A percentile compares a stretch with the other conserved stretches of the same genome.
These are phyloP conservation scores for Verbascum thapsus DNA, from an alignment of 257 asterid species.

Conservation along the genomic window DNA sequence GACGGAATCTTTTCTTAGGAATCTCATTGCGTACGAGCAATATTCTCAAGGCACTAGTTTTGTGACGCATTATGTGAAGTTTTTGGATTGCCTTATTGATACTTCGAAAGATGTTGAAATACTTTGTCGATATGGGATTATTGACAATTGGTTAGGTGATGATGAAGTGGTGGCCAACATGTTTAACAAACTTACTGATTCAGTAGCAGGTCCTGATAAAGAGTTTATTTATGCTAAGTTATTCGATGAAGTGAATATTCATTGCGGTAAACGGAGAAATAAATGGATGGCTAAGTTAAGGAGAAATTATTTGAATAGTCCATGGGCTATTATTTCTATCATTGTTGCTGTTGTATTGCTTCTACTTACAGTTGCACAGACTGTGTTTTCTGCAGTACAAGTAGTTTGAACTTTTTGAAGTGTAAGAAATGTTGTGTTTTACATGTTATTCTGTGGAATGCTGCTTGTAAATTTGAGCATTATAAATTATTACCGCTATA, in stretches of 20 bases:
- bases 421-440: no score
- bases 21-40: constrained; percentile 37
- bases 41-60: neutral
- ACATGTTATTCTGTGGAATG: no score
- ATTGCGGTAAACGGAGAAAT: constrained; percentile 21
- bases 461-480: no score
- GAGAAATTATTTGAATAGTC: constrained; percentile 30
- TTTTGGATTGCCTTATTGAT: constrained; percentile 38
- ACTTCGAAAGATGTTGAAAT: constrained; percentile 33
- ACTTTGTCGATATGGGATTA: constrained; percentile 3
- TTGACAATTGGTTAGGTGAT: constrained; percentile 37
- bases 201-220: neutral
- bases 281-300: constrained; percentile 29
- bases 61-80: constrained; percentile 32
- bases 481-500: no score
- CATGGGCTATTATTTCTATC: constrained; percentile 37
- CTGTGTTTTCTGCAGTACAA: constrained; percentile 23
- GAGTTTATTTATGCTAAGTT: constrained; percentile 11
- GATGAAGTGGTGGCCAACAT: constrained; percentile 23
- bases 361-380: constrained; percentile 31
- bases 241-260: neutral
- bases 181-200: constrained; percentile 32
- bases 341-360: constrained; percentile 32
- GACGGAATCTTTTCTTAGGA: constrained; percentile 31
- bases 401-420: neutral